Percentiles rank a stretch among this genome's conserved stretches.
Conservation (phyloP, 2,329 filamentous ascomycete genomes). For the Stagonosporopsis vannaccii region DNA sequence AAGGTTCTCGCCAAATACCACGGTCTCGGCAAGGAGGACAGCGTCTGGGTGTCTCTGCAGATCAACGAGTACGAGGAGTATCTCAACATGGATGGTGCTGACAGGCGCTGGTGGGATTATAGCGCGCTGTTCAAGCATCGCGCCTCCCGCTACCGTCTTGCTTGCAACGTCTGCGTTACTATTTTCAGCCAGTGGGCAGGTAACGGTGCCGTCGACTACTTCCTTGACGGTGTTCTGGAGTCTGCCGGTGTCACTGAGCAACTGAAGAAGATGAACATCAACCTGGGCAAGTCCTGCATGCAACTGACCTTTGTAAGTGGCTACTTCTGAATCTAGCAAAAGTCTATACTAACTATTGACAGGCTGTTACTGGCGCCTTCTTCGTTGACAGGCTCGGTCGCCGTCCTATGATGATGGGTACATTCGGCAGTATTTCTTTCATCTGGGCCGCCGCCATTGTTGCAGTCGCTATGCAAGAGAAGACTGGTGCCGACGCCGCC, state of each 20-base stretch:
- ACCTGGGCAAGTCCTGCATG: conserved; percentile 46
- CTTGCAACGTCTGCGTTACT: conserved; percentile 49
- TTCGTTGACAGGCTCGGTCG: conserved; percentile 45
- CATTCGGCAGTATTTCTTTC: conserved; percentile 28
- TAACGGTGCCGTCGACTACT: conserved; percentile 48
- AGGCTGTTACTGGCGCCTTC: conserved; percentile 45
- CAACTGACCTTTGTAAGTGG: conserved; percentile 40
- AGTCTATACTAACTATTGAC: neutral
- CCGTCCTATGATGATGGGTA: conserved; percentile 42
- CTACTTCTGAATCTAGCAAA: neutral
- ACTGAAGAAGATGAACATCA: conserved; percentile 47
- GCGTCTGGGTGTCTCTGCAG: conserved; percentile 46
- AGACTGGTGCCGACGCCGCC: conserved; percentile 19
- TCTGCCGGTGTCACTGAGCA: conserved; percentile 45
- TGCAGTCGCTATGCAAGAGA: conserved; percentile 26
- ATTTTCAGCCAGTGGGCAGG: conserved; percentile 53
- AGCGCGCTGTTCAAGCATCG: conserved; percentile 38
- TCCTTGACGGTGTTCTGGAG: conserved; percentile 45
- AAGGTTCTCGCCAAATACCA: conserved; percentile 66
- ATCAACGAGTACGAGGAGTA: conserved; percentile 48
- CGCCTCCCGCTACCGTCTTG: conserved; percentile 43
- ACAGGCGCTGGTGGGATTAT: conserved; percentile 47
- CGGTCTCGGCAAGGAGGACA: conserved; percentile 53
- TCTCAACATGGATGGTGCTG: conserved; percentile 33
- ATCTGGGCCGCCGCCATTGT: conserved; percentile 38